Evolutionary conservation across 2,329 filamentous ascomycete genomes (phyloP).

Genomic region (Zasmidium cellare): DNA sequence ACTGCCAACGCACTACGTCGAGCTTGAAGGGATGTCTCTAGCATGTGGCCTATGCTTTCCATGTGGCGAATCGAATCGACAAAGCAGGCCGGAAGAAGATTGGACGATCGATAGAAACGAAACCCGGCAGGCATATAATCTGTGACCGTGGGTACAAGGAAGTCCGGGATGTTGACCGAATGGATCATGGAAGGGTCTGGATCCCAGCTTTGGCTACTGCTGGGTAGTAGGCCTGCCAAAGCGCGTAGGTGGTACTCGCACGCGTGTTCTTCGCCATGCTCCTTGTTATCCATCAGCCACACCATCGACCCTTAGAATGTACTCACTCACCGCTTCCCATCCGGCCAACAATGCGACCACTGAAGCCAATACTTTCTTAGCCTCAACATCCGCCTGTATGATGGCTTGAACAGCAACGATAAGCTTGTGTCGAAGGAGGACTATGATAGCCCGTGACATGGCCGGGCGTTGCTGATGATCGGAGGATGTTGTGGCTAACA

Average conservation of each 20-base stretch:
- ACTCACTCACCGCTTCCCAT: not conserved
- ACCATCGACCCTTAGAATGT: not conserved
- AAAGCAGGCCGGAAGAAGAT: not conserved
- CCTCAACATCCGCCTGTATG: not conserved
- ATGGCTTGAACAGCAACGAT: not conserved
- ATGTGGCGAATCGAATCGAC: not conserved
- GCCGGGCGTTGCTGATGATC: not conserved
- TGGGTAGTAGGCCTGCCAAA: not conserved
- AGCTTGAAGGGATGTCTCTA: not conserved
- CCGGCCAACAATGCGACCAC: not conserved
- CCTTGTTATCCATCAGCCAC: not conserved
- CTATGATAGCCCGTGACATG: not conserved
- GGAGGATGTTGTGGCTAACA: not conserved
- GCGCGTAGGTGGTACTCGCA: not conserved
- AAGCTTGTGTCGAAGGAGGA: not conserved
- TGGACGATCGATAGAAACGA: not conserved
- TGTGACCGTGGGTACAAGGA: not conserved
- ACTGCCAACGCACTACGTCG: not conserved
- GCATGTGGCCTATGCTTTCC: not conserved
- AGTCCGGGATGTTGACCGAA: not conserved
- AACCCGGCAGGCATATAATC: not conserved
- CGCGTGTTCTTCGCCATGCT: not conserved
- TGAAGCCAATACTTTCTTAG: not conserved
- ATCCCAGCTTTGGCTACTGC: not conserved
- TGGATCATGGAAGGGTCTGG: not conserved